Evolutionary conservation across 2,329 filamentous ascomycete species (phyloP), one percentile per base, ranked within the genome.

Genomic region (Aspergillus melleus): DNA sequence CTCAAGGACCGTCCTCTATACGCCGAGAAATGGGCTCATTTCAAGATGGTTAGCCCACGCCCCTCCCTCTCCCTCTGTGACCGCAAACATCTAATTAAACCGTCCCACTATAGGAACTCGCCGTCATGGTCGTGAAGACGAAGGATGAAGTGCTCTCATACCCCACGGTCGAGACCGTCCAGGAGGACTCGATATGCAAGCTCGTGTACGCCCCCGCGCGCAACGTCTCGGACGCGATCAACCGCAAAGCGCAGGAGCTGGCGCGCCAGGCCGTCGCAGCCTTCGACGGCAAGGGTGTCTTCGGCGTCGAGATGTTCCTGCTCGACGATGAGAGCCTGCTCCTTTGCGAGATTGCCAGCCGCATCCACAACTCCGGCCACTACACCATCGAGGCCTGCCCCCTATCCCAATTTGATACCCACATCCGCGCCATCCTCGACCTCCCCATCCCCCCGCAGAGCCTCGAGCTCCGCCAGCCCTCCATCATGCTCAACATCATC

Each of bases 231-330:
- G 77, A 81, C 1, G 76, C 81, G 1, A 81, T 90, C 44, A 84
- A 85, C 61, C 76, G 86, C 64, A 79, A 85, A 68, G 93, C 93
- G 0, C 88, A 92, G 71, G 84, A 88, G 47, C 82, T 97, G 0
- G 95, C 93, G 0, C 86, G 87, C 66, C 87, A 90, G 59, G 93
- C 95, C 11, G 87, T 97, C 22, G 84, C 85, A 47, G 89, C 86
- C 54, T 89, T 99, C 57, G 88, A 88, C 80, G 95, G 95, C 54
- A 89, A 95, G 63, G 95, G 95, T 64, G 91, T 96, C 32, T 99
- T 97, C 76, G 95, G 94, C 0, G 94, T 98, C 0, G 95, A 99
- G 78, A 91, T 98, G 87, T 99, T 99, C 77, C 78, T 98, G 3
- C 84, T 93, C 11, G 79, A 87, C 52, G 87, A 95, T 68, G 86